A percentile compares a stretch with the other conserved stretches of the same genome.
Conservation (phyloP, 2,329 filamentous ascomycete genomes). For the Parastagonospora nodorum region DNA sequence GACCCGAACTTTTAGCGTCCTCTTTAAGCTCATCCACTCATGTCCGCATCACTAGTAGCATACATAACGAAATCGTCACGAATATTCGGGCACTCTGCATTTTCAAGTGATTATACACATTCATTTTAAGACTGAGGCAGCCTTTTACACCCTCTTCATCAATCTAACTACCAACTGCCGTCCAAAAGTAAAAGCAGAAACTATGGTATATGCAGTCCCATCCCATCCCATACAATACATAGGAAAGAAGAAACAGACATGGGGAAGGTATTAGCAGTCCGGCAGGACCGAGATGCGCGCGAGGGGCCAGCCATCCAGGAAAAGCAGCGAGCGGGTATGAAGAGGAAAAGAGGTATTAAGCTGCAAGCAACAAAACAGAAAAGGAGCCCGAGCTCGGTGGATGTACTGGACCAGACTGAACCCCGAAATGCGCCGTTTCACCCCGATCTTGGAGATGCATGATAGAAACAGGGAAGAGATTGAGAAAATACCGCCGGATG, state of each 20-base stretch:
- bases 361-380: conserved; percentile 34
- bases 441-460: conserved; percentile 23
- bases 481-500: conserved; percentile 20
- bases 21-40: background rate
- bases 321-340: conserved; percentile 43
- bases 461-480: conserved; percentile 11
- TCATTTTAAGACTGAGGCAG: conserved; percentile 10
- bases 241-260: conserved; percentile 22
- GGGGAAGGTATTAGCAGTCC: conserved; percentile 35
- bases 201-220: conserved; percentile 46
- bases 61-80: conserved; percentile 24
- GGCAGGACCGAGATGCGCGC: conserved; percentile 31
- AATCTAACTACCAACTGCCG: conserved; percentile 24
- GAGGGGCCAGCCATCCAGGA: conserved; percentile 47
- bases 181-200: conserved; percentile 31
- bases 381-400: conserved; percentile 39
- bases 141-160: conserved; percentile 21
- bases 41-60: background rate
- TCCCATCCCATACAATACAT: conserved; percentile 19
- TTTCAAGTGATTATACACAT: background rate
- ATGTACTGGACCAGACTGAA: conserved; percentile 41
- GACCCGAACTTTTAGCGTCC: conserved; percentile 5
- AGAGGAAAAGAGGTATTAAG: conserved; percentile 45
- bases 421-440: conserved; percentile 43
- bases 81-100: conserved; percentile 8